A percentile compares a stretch with the other conserved stretches of the same genome.
phyloP scores from a whole-genome alignment of 495 filamentous ascomycete genomes.

The Tuber melanosporum region DNA sequence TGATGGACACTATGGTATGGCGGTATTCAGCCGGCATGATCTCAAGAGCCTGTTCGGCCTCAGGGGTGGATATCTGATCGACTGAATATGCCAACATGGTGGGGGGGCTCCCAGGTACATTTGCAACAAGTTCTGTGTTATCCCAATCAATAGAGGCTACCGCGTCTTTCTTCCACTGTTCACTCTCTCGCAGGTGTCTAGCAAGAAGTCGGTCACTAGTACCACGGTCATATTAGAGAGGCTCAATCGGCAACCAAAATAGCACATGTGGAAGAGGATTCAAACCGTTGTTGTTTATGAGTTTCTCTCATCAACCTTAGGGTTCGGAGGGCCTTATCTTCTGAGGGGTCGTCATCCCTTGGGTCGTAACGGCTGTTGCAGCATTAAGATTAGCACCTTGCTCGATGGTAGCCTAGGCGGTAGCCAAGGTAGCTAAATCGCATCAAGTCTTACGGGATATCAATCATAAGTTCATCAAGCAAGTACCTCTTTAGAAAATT shows the following conservation, averaged over 20 bases:
- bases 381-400: background rate
- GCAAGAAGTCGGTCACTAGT: conserved; percentile 25
- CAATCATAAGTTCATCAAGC: conserved; percentile 32
- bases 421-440: background rate
- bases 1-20: conserved; percentile 24
- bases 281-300: conserved; percentile 31
- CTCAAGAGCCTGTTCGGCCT: conserved; percentile 26
- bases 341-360: conserved; percentile 19
- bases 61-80: conserved; percentile 28
- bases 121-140: conserved; percentile 22
- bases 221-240: background rate
- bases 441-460: conserved; percentile 23
- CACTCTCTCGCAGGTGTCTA: conserved; percentile 25
- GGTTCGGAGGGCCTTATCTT: conserved; percentile 29
- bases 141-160: conserved; percentile 27
- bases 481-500: conserved; percentile 16
- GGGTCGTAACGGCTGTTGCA: conserved; percentile 13
- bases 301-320: conserved; percentile 31
- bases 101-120: conserved; percentile 24
- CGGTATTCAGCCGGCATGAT: conserved; percentile 24
- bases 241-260: background rate
- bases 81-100: conserved; percentile 29
- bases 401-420: background rate
- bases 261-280: background rate
- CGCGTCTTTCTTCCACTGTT: conserved; percentile 34